Evolutionary conservation across 2,329 filamentous ascomycete species (phyloP), one percentile per base, ranked within the genome.

Genomic region (Ophiobolus disseminans): DNA sequence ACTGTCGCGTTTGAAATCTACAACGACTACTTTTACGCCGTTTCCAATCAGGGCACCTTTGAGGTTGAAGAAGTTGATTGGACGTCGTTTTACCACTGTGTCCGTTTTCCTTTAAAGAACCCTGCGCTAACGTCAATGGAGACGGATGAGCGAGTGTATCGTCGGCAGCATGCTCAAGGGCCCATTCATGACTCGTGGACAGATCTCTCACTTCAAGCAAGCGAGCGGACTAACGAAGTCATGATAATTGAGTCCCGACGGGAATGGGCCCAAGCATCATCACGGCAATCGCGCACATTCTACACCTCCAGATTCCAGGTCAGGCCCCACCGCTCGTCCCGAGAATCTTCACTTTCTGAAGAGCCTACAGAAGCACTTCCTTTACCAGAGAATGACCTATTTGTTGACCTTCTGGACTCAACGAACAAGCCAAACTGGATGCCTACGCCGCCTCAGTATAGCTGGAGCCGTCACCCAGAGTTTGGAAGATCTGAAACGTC

Each of bases 161-260:
- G 88, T 6, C 82, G 88, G 13, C 79, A 87, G 40, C 85, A 90
- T 57, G 75, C 75, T 21, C 88, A 91, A 66, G 88, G 88, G 0
- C 82, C 86, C 0, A 84, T 91, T 13, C 87, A 91, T 57, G 86
- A 91, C 58, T 81, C 86, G 2, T 92, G 88, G 88, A 87, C 83
- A 0, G 82, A 85, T 48, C 73, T 92, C 3, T 80, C 80, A 3
- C 74, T 91, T 1, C 79, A 83, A 21, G 77, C 76, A 25, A 83
- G 89, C 49, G 84, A 89, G 50, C 60, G 61, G 9, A 85, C 81
- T 0, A 83, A 84, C 1, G 69, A 78, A 11, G 70, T 88, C 1
- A 76, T 82, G 40, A 85, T 90, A 14, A 71, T 89, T 0, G 89
- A 92, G 68, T 82, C 81, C 22, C 80, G 89, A 11, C 85, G 84